These are phyloP conservation scores for Gossypium stocksii DNA, from an alignment of 345 rosid genomes.

Conservation along the genomic window DNA sequence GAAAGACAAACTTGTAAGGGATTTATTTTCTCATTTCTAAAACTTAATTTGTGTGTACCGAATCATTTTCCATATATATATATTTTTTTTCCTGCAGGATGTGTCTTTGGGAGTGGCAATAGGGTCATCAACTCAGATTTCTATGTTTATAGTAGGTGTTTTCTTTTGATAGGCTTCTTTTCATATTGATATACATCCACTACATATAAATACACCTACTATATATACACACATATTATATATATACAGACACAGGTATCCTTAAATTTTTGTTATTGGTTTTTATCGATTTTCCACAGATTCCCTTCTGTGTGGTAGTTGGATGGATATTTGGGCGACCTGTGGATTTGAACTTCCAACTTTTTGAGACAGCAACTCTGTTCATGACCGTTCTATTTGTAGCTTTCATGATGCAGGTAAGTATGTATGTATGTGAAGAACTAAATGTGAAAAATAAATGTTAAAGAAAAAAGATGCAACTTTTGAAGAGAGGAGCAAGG, in stretches of 20 bases:
- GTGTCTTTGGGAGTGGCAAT: constrained; percentile 2
- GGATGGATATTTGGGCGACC: constrained; percentile 78
- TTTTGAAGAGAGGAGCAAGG: too few species aligned
- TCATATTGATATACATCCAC: neutral
- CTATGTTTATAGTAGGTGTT: neutral
- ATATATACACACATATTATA: neutral
- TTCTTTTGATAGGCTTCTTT: neutral
- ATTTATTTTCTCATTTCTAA: neutral
- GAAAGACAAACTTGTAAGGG: neutral
- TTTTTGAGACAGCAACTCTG: constrained; percentile 83
- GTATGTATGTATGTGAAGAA: neutral
- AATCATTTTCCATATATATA: neutral
- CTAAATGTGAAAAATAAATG: neutral
- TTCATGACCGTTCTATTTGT: constrained; percentile 71
- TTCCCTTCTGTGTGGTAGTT: constrained; percentile 73
- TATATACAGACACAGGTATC: neutral
- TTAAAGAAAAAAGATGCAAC: neutral
- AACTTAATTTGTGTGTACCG: neutral
- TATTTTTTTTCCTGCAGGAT: neutral
- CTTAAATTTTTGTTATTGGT: neutral
- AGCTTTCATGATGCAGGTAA: constrained; percentile 82
- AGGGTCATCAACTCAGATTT: neutral
- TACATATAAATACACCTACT: too few species aligned
- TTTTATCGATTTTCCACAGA: constrained; percentile 31
- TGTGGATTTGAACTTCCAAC: constrained; percentile 82